Base-by-base conservation (phyloP, 1,284 basidiomycete species). In the Boletus albobrunnescens region DNA sequence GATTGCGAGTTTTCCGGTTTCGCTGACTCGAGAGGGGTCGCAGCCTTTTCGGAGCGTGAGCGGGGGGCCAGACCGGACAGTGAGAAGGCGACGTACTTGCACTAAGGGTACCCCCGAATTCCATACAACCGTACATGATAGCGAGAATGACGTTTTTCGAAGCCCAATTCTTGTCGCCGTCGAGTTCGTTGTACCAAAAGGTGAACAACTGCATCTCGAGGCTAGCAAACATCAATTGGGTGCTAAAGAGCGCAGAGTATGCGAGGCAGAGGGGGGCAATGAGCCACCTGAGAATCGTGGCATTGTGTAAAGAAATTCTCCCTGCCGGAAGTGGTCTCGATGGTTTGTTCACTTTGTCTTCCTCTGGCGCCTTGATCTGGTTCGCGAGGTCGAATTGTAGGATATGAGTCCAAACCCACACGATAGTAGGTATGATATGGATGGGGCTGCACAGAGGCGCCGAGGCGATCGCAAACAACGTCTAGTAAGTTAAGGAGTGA, bases 401-500 rank as follows among this genome's bases (percentile, higher is more conserved):
- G 1, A 70, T 51, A 33, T 77, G 71, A 1, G 71, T 32, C 71
- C 69, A 77, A 5, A 71, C 58, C 75, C 75, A 77, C 19, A 68
- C 56, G 1, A 65, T 39, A 1, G 59, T 52, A 20, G 68, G 63
- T 2, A 57, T 30, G 13, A 71, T 47, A 9, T 54, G 56, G 5
- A 33, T 39, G 13, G 58, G 27, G 14, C 48, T 47, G 31, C 46
- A 47, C 7, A 63, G 33, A 11, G 67, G 69, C n/a, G 71, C 61
- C 1, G 67, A 60, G 2, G 66, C 67, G 7, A 60, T 28, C 0
- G 70, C 60, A 44, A 76, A 68, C 2, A 68, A 40, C 4, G 67
- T 64, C 74, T 76, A 16, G 17, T 20, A 51, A 8, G 32, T 19
- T 9, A 47, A 27, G 26, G 50, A 30, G 41, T 48, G 47, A 50